These are phyloP conservation scores for Penicillium daleae DNA, from an alignment of 495 filamentous ascomycete species.

Conservation along the genomic window DNA sequence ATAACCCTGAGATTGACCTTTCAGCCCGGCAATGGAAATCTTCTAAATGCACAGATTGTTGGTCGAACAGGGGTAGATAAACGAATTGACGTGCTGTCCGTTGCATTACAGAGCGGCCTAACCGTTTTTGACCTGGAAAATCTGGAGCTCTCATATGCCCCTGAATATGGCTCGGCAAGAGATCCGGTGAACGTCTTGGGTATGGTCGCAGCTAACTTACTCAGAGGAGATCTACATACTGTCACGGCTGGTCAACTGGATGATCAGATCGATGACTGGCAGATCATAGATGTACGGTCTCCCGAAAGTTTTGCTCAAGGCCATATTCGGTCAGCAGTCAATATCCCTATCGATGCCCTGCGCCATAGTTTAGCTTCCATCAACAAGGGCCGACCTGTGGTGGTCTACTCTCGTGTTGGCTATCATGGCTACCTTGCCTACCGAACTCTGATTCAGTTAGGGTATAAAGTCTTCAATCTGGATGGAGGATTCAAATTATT, in stretches of 20 bases:
- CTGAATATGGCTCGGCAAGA: conserved; percentile 5
- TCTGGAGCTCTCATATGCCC: conserved; percentile 1
- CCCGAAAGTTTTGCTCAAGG: background rate
- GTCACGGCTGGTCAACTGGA: background rate
- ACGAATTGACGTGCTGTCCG: conserved; percentile 5
- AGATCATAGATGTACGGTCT: conserved; percentile 6
- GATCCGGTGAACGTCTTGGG: conserved; percentile 5
- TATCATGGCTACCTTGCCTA: conserved; percentile 11
- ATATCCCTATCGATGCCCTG: conserved; percentile 3
- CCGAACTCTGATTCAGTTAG: background rate
- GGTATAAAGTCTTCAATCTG: background rate
- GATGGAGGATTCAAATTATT: conserved; percentile 7
- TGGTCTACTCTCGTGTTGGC: conserved; percentile 6
- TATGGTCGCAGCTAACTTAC: conserved; percentile 1
- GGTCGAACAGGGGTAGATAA: conserved; percentile 2
- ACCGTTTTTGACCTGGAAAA: conserved; percentile 5
- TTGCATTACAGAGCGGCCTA: conserved; percentile 1
- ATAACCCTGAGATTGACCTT: conserved; percentile 1
- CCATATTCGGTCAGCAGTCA: background rate
- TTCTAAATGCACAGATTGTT: conserved; percentile 3
- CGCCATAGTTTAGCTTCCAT: background rate
- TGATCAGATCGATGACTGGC: background rate
- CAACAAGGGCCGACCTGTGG: background rate
- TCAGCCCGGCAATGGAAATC: background rate
- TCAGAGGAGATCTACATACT: background rate